Evolutionary conservation across 345 rosid genomes (phyloP).

Genomic region (Salix brachista): DNA sequence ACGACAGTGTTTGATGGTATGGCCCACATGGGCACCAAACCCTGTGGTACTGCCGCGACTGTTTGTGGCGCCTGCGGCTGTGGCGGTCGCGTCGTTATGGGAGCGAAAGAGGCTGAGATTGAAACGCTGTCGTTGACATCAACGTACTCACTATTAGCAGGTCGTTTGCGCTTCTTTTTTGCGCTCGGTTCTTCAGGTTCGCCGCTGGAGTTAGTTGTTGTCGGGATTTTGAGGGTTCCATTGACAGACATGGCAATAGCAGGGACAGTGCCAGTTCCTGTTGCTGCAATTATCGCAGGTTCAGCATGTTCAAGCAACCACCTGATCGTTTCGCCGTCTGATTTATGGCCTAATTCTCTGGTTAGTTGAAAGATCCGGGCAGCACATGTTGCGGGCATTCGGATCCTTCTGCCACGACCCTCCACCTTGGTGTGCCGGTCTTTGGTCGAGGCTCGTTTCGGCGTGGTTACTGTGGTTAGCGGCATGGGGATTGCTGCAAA

Average conservation of each 20-base stretch:
- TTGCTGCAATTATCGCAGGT: slow-evolving; percentile 80
- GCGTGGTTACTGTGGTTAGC: slow-evolving; percentile 27
- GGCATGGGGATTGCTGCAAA: slow-evolving; percentile 35
- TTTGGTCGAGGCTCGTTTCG: slow-evolving; percentile 64
- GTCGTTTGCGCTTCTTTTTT: slow-evolving; percentile 68
- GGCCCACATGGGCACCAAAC: slow-evolving; percentile 83
- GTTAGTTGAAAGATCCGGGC: slow-evolving; percentile 88
- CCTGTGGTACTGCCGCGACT: slow-evolving; percentile 37
- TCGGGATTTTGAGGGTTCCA: slow-evolving; percentile 80
- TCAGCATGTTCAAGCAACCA: slow-evolving; percentile 89
- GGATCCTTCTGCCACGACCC: slow-evolving; percentile 89
- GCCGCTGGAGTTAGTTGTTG: slow-evolving; percentile 44
- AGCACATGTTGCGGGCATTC: slow-evolving; percentile 94
- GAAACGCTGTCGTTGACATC: slow-evolving; percentile 50
- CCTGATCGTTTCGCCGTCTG: slow-evolving; percentile 86
- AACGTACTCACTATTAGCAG: slow-evolving; percentile 69
- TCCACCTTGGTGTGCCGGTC: slow-evolving; percentile 94
- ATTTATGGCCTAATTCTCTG: slow-evolving; percentile 80
- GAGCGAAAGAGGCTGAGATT: slow-evolving; percentile 50
- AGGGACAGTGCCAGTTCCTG: slow-evolving; percentile 90
- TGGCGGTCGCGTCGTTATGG: slow-evolving; percentile 22
- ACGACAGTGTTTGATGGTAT: slow-evolving; percentile 60
- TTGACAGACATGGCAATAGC: slow-evolving; percentile 91
- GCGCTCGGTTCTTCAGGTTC: slow-evolving; percentile 35
- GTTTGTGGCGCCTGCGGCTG: slow-evolving; percentile 14